Base-by-base conservation (phyloP, 2,329 filamentous ascomycete genomes). In the Passalora sequoiae region DNA sequence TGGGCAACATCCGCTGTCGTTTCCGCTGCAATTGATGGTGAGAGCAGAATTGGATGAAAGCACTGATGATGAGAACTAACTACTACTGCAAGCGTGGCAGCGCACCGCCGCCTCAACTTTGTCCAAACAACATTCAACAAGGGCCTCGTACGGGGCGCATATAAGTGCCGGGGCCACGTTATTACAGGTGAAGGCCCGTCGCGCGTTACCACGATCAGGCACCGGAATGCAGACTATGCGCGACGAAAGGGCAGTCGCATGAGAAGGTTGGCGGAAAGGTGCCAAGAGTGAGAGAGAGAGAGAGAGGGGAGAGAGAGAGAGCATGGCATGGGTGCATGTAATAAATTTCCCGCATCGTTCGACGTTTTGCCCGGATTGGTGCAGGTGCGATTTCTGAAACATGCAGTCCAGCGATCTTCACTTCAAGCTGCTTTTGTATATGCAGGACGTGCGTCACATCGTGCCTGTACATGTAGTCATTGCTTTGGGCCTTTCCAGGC, bases 151-250 rank as follows among this genome's bases (percentile, higher is more conserved):
- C 19, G 33, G 19, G n/a, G n/a, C n/a, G 9, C 16, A 13, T 20
- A 36, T 21, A 36, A n/a, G n/a, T 20, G 20, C 19, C 32, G 15
- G 19, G 13, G 13, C 12, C 3, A 8, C 20, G 33, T 22, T 24
- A 25, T 40, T 3, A 25, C 12, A 7, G 16, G 6, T n/a, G 22
- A 13, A 17, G 16, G 24, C 38, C 21, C 22, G 6, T 16, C 22
- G 24, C 21, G 31, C 20, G 43, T 25, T 30, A 24, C 37, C 21
- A 37, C 21, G 15, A 13, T 33, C 37, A 40, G 36, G 43, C 17
- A 45, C 36, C 16, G 43, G 21, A 45, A 36, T 45, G 43, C 20
- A n/a, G 25, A 17, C n/a, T 13, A 30, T 13, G 30, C 12, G 24
- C 24, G 24, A 27, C 24, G 24, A 12, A 6, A 12, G 24, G 24